Conservation (phyloP, 768 basidiomycete genomes). For the Multifurca ochricompacta region DNA sequence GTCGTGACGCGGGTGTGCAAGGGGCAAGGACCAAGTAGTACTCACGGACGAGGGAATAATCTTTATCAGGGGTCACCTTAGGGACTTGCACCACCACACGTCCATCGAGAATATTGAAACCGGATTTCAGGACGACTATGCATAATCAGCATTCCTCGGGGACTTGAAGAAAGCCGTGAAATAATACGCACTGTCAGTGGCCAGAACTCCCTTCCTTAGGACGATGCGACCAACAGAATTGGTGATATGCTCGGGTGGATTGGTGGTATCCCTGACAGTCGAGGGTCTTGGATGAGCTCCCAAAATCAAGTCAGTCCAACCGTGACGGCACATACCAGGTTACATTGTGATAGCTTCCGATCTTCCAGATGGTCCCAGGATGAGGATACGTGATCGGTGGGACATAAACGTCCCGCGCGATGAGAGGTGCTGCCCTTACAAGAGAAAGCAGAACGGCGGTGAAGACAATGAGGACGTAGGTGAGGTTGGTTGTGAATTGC, state of each 20-base stretch:
- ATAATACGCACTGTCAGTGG: not conserved
- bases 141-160: not conserved
- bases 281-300: not conserved
- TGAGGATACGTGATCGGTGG: conserved; percentile 26
- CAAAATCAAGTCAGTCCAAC: too few species aligned
- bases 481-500: conserved; percentile 4
- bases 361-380: conserved; percentile 22
- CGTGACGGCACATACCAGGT: conserved; percentile 25
- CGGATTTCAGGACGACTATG: not conserved
- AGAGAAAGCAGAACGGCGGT: not conserved
- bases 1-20: too few species aligned
- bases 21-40: not conserved
- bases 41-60: conserved; percentile 10
- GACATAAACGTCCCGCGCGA: conserved; percentile 23
- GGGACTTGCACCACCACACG: conserved; percentile 9
- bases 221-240: conserved; percentile 11
- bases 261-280: not conserved
- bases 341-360: conserved; percentile 23
- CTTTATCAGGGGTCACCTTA: not conserved
- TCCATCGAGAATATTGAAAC: conserved; percentile 2
- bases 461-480: not conserved
- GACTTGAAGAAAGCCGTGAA: not conserved
- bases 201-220: not conserved
- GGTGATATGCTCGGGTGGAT: conserved; percentile 23
- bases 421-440: conserved; percentile 1